Conservation (phyloP, 2,329 filamentous ascomycete species). For the Sclerotinia nivalis region DNA sequence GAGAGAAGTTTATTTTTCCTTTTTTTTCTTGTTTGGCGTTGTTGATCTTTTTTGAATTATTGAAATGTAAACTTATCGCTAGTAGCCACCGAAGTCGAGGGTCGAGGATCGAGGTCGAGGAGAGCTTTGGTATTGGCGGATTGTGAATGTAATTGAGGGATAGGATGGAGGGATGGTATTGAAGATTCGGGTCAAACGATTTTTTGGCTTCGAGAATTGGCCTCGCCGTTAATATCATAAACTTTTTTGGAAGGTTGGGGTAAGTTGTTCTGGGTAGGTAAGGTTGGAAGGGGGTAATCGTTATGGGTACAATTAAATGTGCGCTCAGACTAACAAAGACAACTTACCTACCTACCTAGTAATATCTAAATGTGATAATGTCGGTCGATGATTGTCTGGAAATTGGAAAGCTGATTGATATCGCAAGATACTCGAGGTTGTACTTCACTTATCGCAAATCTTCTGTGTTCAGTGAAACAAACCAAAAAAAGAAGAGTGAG, state of each 20-base stretch:
- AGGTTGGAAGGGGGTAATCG: slow-evolving; percentile 16
- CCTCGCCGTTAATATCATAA: slow-evolving; percentile 13
- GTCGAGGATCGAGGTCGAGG: slow-evolving; percentile 8
- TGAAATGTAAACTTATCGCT: neutral
- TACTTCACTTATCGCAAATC: neutral
- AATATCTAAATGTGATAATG: neutral
- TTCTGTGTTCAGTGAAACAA: neutral
- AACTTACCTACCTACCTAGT: too few species aligned
- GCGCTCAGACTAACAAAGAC: neutral
- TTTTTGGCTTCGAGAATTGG: neutral
- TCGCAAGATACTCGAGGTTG: slow-evolving; percentile 2
- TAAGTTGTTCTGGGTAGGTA: slow-evolving; percentile 4
- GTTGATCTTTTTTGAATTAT: neutral
- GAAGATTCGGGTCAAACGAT: neutral
- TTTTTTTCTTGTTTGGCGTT: neutral
- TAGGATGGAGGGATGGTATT: neutral
- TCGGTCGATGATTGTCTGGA: neutral
- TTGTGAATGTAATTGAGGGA: neutral
- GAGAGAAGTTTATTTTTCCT: neutral
- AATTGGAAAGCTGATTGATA: neutral
- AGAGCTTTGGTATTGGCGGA: neutral
- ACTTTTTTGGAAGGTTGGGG: slow-evolving; percentile 1
- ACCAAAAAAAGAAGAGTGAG: too few species aligned
- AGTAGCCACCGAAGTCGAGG: neutral
- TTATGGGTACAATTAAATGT: neutral